Percentiles rank a stretch among this genome's conserved stretches.
phyloP scores from a whole-genome alignment of 306 rosid genomes.

The Sechiopsis laciniata region DNA sequence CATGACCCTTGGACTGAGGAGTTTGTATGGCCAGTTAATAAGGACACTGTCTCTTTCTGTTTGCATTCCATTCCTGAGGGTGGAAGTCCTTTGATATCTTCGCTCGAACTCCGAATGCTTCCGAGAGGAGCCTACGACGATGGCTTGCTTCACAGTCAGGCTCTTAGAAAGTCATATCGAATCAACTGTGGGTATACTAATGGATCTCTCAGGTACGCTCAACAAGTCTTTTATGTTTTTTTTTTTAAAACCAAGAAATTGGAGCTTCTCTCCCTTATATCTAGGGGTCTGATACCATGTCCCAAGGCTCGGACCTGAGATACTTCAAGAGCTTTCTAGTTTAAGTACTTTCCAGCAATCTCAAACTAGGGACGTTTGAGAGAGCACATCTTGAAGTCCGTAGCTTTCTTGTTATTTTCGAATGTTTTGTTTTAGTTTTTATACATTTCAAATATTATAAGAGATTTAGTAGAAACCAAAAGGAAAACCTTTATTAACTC shows the following conservation, averaged over 20 bases:
- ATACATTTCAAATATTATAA: too few species aligned
- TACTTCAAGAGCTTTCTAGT: too few species aligned
- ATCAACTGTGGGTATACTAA: slow-evolving; percentile 68
- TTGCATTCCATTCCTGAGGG: slow-evolving; percentile 43
- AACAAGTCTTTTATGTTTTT: not conserved
- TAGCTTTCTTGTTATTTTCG: not conserved
- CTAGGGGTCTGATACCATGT: too few species aligned
- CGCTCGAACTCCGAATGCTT: slow-evolving; percentile 73
- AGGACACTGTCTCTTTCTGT: slow-evolving; percentile 53
- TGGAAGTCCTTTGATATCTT: slow-evolving; percentile 68
- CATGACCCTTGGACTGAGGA: slow-evolving; percentile 76
- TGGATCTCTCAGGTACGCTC: slow-evolving; percentile 53
- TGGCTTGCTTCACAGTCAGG: slow-evolving; percentile 46
- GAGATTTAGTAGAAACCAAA: too few species aligned
- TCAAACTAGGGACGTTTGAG: too few species aligned
- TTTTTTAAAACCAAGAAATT: too few species aligned
- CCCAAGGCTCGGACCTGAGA: too few species aligned
- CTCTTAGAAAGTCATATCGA: slow-evolving; percentile 59
- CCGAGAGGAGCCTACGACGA: slow-evolving; percentile 62
- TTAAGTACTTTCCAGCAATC: too few species aligned
- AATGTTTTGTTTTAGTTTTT: not conserved
- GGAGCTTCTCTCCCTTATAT: too few species aligned
- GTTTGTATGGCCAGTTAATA: slow-evolving; percentile 60
- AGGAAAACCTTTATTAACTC: too few species aligned
- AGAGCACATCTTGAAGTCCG: too few species aligned